Evolutionary conservation across 495 filamentous ascomycete genomes (phyloP), one percentile per base, ranked within the genome.

Genomic region (Trichoderma orchidacearum): DNA sequence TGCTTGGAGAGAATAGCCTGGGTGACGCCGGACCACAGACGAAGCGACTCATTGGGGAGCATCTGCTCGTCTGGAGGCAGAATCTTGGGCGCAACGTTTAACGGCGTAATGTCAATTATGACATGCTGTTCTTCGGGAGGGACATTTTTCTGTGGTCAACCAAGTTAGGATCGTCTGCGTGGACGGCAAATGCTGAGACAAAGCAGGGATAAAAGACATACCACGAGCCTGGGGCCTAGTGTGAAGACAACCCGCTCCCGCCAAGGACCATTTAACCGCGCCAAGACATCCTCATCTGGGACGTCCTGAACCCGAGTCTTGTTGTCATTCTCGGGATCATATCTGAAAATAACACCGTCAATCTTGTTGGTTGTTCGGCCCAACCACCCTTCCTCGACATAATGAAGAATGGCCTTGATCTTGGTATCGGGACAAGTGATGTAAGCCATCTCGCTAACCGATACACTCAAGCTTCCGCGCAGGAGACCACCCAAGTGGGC

Each of bases 371-470:
- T 90, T 31, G 90, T 80, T 56, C 87, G 87, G 41, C 90, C 89
- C 8, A 96, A 78, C 92, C 94, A 98, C 30, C 89, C 89, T 54
- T 98, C 94, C 61, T 96, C 92, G 51, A 90, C 67, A 68, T 98
- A 98, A 58, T 91, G 84, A 17, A 98, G 69, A 55, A 98, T 95
- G 4, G 84, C 85, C 67, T 96, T 96, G 61, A 92, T 82, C 59
- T 83, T 86, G 1, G 89, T 96, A 70, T 88, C 86, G 5, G 82
- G 77, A 67, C 93, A 98, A 8, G 85, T 89, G 45, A 96, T 72
- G 65, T 86, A 95, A 62, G 87, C 92, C 59, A 80, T 78, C 61
- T 98, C 93, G 21, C 90, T 82, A 11, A 98, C 93, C 23, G 84
- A 90, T 41, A 98, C 83, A 57, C 83, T 85, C 27, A 97, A 74